Evolutionary conservation across 1,284 basidiomycete genomes (phyloP).

Genomic region (Sanguinoderma infundibulare): DNA sequence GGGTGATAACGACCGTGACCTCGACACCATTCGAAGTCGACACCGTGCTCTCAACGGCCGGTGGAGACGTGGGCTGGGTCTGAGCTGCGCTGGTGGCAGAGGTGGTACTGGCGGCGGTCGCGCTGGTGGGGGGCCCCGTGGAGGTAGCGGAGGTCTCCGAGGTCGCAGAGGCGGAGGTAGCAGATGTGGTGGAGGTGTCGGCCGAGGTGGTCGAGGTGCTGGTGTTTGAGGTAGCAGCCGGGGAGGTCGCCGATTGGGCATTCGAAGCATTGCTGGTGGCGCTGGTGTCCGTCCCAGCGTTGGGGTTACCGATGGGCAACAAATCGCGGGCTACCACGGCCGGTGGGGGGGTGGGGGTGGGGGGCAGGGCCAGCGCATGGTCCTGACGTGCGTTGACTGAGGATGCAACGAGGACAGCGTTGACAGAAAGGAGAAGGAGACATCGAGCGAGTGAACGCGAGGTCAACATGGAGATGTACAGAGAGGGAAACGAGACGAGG

Average conservation of each 20-base stretch:
- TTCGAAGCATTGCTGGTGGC: neutral
- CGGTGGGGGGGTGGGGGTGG: conserved; percentile 6
- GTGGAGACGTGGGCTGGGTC: conserved; percentile 1
- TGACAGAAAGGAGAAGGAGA: conserved; percentile 23
- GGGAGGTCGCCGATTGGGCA: neutral
- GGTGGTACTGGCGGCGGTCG: conserved; percentile 19
- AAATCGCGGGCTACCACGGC: conserved; percentile 10
- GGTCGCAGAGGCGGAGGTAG: conserved; percentile 26
- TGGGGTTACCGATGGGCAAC: conserved; percentile 1
- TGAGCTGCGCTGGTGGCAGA: conserved; percentile 2
- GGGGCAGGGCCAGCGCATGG: conserved; percentile 6
- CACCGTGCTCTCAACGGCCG: conserved; percentile 13
- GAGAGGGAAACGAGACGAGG: neutral
- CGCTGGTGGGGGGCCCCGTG: conserved; percentile 24
- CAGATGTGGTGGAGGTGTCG: conserved; percentile 20
- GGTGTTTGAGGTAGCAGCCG: conserved; percentile 11
- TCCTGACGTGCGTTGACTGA: conserved; percentile 10
- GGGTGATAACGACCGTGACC: conserved; percentile 23
- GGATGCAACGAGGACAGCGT: conserved; percentile 15
- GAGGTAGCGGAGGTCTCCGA: conserved; percentile 20
- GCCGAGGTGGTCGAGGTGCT: conserved; percentile 17
- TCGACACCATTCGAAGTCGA: conserved; percentile 31
- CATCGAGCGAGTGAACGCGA: conserved; percentile 20
- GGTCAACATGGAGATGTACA: conserved; percentile 19
- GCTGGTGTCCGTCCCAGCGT: neutral